phyloP scores from a whole-genome alignment of 1,284 basidiomycete genomes.

The Paramarasmius palmivorus region DNA sequence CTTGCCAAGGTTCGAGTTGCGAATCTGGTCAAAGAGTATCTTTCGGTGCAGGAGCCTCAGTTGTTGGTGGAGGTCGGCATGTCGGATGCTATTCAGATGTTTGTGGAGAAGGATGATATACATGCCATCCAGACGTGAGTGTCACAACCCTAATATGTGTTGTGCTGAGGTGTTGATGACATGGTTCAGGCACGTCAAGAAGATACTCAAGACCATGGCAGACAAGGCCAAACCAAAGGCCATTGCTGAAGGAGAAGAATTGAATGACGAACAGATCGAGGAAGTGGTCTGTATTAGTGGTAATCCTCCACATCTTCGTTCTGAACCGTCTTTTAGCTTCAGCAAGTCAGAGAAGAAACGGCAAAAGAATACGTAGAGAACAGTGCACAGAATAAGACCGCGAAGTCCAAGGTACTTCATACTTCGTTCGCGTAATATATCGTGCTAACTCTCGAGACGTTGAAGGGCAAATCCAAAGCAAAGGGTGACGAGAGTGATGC shows the following conservation, averaged over 20 bases:
- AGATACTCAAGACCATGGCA: constrained; percentile 63
- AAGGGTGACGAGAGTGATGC: constrained; percentile 49
- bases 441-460: constrained; percentile 5
- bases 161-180: too few species aligned
- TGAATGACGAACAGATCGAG: constrained; percentile 75
- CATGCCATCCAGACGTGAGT: constrained; percentile 87
- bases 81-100: constrained; percentile 89
- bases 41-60: constrained; percentile 88
- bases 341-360: constrained; percentile 64
- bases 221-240: constrained; percentile 55
- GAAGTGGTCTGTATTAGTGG: constrained; percentile 56
- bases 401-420: constrained; percentile 40
- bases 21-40: constrained; percentile 84
- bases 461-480: constrained; percentile 54
- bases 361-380: constrained; percentile 61
- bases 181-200: constrained; percentile 65
- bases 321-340: constrained; percentile 42
- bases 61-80: constrained; percentile 84
- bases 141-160: too few species aligned
- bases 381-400: constrained; percentile 31
- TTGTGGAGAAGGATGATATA: constrained; percentile 93
- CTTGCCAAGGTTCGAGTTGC: constrained; percentile 69
- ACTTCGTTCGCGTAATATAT: constrained; percentile 4
- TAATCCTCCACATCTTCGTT: not conserved
- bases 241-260: constrained; percentile 46